phyloP scores from a whole-genome alignment of 208 protist species.

The Trypanosoma mega region DNA sequence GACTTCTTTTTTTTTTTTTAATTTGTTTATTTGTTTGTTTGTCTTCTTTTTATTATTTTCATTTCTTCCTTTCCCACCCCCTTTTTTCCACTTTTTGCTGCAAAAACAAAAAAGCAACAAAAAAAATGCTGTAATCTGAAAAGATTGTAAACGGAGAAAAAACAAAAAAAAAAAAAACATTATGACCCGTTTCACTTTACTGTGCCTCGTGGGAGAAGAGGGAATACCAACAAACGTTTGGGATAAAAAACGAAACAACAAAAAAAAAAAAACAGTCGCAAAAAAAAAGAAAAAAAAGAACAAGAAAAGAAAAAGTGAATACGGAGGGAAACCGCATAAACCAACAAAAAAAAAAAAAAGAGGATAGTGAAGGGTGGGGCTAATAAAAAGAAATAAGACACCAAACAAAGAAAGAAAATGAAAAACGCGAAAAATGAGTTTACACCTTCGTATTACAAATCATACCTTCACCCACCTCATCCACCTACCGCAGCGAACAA shows the following conservation, averaged over 20 bases:
- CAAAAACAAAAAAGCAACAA: constrained; percentile 9
- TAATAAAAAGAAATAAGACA: constrained; percentile 2
- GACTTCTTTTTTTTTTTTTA: no score
- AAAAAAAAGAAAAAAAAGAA: constrained; percentile 15
- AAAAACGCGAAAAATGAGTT: no score
- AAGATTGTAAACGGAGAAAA: background rate
- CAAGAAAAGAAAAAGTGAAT: constrained; percentile 2
- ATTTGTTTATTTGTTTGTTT: background rate
- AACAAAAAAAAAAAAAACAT: constrained; percentile 11
- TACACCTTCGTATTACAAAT: no score
- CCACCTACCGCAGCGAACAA: no score
- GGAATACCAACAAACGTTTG: background rate
- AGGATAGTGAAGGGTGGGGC: background rate
- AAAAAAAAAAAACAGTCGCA: constrained; percentile 10
- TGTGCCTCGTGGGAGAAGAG: background rate
- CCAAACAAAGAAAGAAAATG: background rate
- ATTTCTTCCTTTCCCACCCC: background rate
- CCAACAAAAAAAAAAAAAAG: no score
- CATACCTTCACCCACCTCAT: no score
- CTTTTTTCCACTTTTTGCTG: no score
- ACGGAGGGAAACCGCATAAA: no score
- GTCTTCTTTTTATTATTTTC: background rate
- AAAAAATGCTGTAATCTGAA: no score
- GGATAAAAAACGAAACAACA: background rate
- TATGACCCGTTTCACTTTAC: background rate